Evolutionary conservation across 352 stramenopile genomes (phyloP).

Genomic region (Globisporangium cylindrosporum): DNA sequence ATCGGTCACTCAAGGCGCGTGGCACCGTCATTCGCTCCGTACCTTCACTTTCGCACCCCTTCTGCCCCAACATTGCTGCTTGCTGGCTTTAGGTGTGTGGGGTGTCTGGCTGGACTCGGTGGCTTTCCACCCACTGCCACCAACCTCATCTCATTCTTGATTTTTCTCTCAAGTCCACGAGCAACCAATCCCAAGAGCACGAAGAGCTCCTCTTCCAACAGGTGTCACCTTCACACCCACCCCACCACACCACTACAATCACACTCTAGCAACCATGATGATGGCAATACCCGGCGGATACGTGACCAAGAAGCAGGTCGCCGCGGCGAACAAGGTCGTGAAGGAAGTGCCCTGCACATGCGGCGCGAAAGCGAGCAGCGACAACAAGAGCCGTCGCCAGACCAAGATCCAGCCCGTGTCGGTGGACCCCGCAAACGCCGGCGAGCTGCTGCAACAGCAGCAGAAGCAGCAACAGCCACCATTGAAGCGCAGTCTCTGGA

Average conservation of each 20-base stretch:
- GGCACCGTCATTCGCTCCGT: background rate
- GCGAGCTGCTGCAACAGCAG: background rate
- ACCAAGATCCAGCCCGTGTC: constrained; percentile 22
- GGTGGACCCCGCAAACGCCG: background rate
- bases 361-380: constrained; percentile 10
- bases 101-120: background rate
- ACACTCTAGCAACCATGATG: constrained; percentile 10
- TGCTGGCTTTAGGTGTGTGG: background rate
- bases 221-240: background rate
- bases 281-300: constrained; percentile 10
- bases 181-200: background rate
- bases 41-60: constrained; percentile 2
- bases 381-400: constrained; percentile 10
- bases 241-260: background rate
- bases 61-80: background rate
- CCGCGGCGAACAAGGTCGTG: background rate
- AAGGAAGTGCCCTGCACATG: constrained; percentile 16
- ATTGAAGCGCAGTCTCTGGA: constrained; percentile 52
- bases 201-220: background rate
- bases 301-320: background rate
- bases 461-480: background rate
- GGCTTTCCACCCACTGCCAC: background rate
- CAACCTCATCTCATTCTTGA: background rate
- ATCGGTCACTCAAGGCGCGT: background rate
- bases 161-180: background rate